These are phyloP conservation scores for Talaromyces amestolkiae DNA, from an alignment of 2,329 filamentous ascomycete genomes.

Conservation along the genomic window DNA sequence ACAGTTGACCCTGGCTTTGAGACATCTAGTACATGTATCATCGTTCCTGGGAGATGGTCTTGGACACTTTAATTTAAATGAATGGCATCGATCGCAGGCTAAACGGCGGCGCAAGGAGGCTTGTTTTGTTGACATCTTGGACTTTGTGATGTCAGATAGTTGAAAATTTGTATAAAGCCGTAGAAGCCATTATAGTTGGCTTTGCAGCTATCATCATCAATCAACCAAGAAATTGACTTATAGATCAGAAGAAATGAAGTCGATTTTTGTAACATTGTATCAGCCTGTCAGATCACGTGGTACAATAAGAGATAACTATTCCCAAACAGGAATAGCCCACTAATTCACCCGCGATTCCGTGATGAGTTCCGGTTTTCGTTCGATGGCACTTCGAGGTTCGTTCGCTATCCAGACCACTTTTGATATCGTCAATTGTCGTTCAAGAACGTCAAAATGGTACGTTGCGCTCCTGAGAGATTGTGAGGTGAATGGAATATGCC, in stretches of 20 bases:
- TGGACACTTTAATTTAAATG: conserved; percentile 17
- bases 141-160: neutral
- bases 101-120: conserved; percentile 11
- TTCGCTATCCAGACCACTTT: neutral
- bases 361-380: conserved; percentile 20
- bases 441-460: conserved; percentile 18
- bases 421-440: conserved; percentile 7
- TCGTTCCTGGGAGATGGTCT: neutral
- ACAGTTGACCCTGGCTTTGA: conserved; percentile 10
- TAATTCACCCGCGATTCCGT: conserved; percentile 10
- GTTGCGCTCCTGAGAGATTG: neutral
- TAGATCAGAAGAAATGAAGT: neutral
- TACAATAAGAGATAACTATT: neutral
- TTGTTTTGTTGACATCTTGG: conserved; percentile 11
- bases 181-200: neutral
- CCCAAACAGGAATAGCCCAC: conserved; percentile 11
- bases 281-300: conserved; percentile 12
- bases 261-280: neutral
- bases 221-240: neutral
- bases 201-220: neutral
- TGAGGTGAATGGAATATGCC: neutral
- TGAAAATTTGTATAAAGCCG: neutral
- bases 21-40: conserved; percentile 9
- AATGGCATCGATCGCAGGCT: conserved; percentile 18
- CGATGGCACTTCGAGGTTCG: conserved; percentile 4